phyloP scores from a whole-genome alignment of 495 filamentous ascomycete species.

The Entonaema liquescens region DNA sequence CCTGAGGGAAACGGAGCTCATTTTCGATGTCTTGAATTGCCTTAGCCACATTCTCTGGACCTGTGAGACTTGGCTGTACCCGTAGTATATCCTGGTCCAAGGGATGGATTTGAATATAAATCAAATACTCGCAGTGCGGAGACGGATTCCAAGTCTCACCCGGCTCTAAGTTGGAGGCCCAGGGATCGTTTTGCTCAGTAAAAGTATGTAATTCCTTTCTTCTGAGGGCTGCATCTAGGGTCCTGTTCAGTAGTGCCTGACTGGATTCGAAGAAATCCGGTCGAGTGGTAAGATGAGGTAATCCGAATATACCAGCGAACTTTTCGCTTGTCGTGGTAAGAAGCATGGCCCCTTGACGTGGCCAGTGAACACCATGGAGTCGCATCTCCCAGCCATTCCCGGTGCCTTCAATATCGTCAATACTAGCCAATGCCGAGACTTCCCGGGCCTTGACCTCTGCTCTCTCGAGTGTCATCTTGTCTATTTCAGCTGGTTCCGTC shows the following conservation, averaged over 20 bases:
- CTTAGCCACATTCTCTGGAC: constrained; percentile 47
- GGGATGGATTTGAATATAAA: constrained; percentile 86
- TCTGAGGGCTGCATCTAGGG: constrained; percentile 71
- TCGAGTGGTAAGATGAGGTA: constrained; percentile 82
- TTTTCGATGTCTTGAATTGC: constrained; percentile 76
- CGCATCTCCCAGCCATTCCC: constrained; percentile 77
- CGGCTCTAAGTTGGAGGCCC: constrained; percentile 66
- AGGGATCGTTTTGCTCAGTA: constrained; percentile 60
- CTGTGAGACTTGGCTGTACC: constrained; percentile 39
- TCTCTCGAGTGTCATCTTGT: constrained; percentile 36
- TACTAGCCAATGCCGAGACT: constrained; percentile 69
- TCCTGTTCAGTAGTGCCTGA: constrained; percentile 73
- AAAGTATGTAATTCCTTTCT: constrained; percentile 62
- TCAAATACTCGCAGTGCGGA: constrained; percentile 86
- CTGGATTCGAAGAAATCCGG: constrained; percentile 71
- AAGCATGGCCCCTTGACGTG: constrained; percentile 75
- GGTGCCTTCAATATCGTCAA: constrained; percentile 72
- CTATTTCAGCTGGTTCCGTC: constrained; percentile 40
- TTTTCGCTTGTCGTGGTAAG: constrained; percentile 91
- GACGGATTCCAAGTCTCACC: constrained; percentile 65
- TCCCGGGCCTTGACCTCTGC: constrained; percentile 58
- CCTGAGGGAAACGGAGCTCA: constrained; percentile 86
- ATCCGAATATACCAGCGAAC: constrained; percentile 84
- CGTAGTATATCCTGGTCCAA: constrained; percentile 55
- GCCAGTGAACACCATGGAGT: constrained; percentile 85